Evolutionary conservation across 2,329 filamentous ascomycete species (phyloP).

Genomic region (Clonostachys rhizophaga): DNA sequence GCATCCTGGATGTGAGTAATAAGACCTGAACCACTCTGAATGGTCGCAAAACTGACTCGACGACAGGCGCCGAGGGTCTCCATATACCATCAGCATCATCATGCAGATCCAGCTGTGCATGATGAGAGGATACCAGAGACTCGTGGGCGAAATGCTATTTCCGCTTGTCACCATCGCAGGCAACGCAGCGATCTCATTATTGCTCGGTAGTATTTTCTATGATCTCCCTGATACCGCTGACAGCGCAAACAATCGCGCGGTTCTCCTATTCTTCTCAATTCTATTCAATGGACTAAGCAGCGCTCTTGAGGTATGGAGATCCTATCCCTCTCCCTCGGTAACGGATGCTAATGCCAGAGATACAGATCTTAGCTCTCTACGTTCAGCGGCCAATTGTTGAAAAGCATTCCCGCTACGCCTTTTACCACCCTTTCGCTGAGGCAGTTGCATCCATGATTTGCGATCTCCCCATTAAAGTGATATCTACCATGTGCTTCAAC

Average conservation of each 20-base stretch:
- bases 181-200: constrained; percentile 66
- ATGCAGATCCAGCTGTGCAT: constrained; percentile 67
- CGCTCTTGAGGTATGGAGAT: constrained; percentile 44
- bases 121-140: constrained; percentile 65
- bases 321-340: background rate
- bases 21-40: background rate
- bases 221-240: constrained; percentile 53
- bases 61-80: constrained; percentile 39
- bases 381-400: constrained; percentile 29
- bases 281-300: constrained; percentile 48
- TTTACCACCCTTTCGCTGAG: constrained; percentile 24
- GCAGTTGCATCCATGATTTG: constrained; percentile 24
- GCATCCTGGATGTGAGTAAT: constrained; percentile 1
- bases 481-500: constrained; percentile 30
- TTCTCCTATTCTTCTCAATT: constrained; percentile 41
- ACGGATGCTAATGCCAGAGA: constrained; percentile 31
- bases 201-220: constrained; percentile 77
- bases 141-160: constrained; percentile 62
- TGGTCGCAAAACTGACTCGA: constrained; percentile 13
- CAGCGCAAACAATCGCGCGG: constrained; percentile 55
- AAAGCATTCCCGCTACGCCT: constrained; percentile 24
- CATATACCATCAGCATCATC: constrained; percentile 70
- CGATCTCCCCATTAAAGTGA: constrained; percentile 32
- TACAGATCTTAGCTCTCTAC: constrained; percentile 44
- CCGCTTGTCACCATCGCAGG: constrained; percentile 76